Base-by-base conservation (phyloP, 495 filamentous ascomycete species). In the Penicillium lagena region DNA sequence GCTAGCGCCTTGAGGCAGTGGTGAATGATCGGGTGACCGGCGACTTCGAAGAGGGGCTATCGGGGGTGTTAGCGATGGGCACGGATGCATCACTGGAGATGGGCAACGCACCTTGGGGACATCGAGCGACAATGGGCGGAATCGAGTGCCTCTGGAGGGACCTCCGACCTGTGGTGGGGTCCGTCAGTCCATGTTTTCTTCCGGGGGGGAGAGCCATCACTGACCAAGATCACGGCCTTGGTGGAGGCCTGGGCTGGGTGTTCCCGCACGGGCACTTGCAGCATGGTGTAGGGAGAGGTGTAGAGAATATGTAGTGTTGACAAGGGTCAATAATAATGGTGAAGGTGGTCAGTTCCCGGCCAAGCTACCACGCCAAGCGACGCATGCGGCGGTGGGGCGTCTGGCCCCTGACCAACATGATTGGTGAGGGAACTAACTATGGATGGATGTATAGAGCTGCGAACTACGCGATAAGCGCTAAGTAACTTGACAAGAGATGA, bases 31-130 rank as follows among this genome's bases (percentile, higher is more conserved):
- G 93, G 89, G 69, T 98, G 93, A 51, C 90, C 93, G 57, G 93
- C 93, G 58, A 99, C 89, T 66, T 96, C 90, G 72, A 99, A 99
- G 52, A 99, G 87, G 49, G 93, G 93, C 94, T 98, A 63, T 37
- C 39, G 15, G 35, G 48, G 49, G 56, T 47, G 50, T 22, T 22
- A 22, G 22, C 4, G 22, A 22, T 4, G 22, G 4, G 22, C 4
- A 17, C 15, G 15, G 15, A 17, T 17, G 22, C 22, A 6, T 22
- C 22, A 22, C 2, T 22, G 4, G 22, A 22, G 49, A 47, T 36
- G 42, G 31, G 33, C 33, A 31, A 51, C 67, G 40, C 63, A 96
- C 91, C 83, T 99, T 99, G 49, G 93, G 93, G 37, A 97, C 79
- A 72, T 99, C 94, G 42, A 99, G 81, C 29, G 93, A 97, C 60